phyloP scores from a whole-genome alignment of 768 basidiomycete genomes.

The Ramaria sp. region DNA sequence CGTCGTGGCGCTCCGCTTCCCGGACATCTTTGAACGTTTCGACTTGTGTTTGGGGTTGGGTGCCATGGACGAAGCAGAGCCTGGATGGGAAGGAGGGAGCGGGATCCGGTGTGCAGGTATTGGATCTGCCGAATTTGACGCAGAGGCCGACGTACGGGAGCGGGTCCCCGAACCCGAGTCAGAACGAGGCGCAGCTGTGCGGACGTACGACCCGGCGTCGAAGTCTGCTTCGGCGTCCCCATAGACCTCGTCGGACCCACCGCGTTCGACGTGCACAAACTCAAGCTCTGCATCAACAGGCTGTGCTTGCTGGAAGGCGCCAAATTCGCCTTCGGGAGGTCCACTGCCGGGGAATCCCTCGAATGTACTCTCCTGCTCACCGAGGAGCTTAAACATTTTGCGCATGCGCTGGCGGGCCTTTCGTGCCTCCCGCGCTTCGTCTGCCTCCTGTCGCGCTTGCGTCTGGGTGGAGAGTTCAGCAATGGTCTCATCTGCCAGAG shows the following conservation, averaged over 20 bases:
- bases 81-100: neutral
- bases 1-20: conserved; percentile 20
- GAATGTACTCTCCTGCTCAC: conserved; percentile 32
- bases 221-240: conserved; percentile 44
- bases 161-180: conserved; percentile 47
- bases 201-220: conserved; percentile 44
- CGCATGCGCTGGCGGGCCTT: conserved; percentile 31
- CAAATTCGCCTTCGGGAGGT: conserved; percentile 16
- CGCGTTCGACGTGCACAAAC: conserved; percentile 13
- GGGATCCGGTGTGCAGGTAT: conserved; percentile 15
- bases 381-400: conserved; percentile 31
- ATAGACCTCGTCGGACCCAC: neutral
- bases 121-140: conserved; percentile 15
- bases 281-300: neutral
- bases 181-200: conserved; percentile 20
- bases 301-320: conserved; percentile 16
- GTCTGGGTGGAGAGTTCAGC: conserved; percentile 38
- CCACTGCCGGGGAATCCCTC: conserved; percentile 60
- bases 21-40: conserved; percentile 1
- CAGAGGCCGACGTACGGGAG: conserved; percentile 48
- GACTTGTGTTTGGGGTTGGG: conserved; percentile 1
- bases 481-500: conserved; percentile 48
- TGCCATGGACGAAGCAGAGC: neutral
- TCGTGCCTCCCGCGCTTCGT: conserved; percentile 28
- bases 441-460: conserved; percentile 27